Base-by-base conservation (phyloP, 2,329 filamentous ascomycete genomes). In the Fusarium sp. region DNA sequence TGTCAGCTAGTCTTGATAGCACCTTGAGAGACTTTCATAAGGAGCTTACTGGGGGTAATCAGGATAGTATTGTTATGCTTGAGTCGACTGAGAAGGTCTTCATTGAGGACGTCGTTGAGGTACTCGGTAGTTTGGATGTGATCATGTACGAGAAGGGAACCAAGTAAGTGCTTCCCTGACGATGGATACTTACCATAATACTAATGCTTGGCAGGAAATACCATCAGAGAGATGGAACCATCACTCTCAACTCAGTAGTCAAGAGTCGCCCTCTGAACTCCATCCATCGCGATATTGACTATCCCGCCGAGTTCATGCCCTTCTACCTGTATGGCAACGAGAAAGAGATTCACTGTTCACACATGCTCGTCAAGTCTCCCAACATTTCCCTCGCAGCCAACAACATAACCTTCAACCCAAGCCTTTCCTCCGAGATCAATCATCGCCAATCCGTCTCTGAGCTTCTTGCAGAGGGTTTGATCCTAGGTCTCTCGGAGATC, bases 241-340 rank as follows among this genome's bases (percentile, higher is more conserved):
- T 81, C 1, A 65, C 44, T 1, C 31, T 82, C 15, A 68, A 65
- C 1, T 70, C 70, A 2, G 70, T 75, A 8, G 61, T 81, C 15
- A 80, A 80, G 11, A 79, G 78, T 47, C 80, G 82, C 7, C 80
- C 82, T 0, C 75, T 84, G 1, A 82, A 81, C 68, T 80, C 79
- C 4, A 75, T 74, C 7, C 76, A 78, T 42, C 81, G 80, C 1
- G 79, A 81, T 10, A 54, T 65, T 2, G 57, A 75, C 1, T 85
- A 84, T 25, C 84, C 84, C 0, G 17, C 61, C 0, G 70, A 74
- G 1, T 80, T 76, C 68, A 83, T 83, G 80, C 83, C 83, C 0
- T 85, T 85, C 58, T 85, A 84, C 36, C 77, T 85, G n/a, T 85
- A 85, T 62, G 83, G 84, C 12, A 78, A 58, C 72, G 72, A 73